A percentile compares a stretch with the other conserved stretches of the same genome.
Evolutionary conservation across 140 eudicot species (phyloP).

Genomic region (Senecio squalidus): DNA sequence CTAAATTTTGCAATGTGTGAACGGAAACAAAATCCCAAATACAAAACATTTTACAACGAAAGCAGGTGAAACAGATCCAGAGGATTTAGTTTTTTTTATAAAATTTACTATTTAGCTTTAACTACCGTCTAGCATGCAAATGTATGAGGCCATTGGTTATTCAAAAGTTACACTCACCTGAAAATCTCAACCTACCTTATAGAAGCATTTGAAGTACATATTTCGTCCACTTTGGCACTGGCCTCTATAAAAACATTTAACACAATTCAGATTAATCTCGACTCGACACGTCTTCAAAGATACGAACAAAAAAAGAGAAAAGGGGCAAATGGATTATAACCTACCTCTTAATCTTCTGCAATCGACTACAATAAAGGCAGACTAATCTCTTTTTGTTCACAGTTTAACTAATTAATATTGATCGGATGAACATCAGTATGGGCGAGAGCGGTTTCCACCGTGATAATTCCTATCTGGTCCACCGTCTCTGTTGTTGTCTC

Average conservation of each 20-base stretch:
- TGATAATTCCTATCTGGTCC: constrained; percentile 91
- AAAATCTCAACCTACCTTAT: constrained; percentile 72
- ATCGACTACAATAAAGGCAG: no score
- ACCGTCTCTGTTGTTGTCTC: constrained; percentile 79
- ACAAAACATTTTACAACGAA: neutral
- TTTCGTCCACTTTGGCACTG: constrained; percentile 53
- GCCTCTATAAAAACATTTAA: constrained; percentile 52
- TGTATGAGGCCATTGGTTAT: constrained; percentile 10
- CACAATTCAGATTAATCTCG: constrained; percentile 37
- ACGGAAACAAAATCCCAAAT: no score
- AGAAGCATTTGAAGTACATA: constrained; percentile 81
- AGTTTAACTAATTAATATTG: constrained; percentile 31
- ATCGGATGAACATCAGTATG: constrained; percentile 55
- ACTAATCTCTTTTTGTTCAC: no score
- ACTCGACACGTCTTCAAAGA: constrained; percentile 17
- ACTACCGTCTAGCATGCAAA: neutral
- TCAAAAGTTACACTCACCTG: constrained; percentile 81
- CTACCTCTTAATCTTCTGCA: no score
- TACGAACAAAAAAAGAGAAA: constrained; percentile 31
- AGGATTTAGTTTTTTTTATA: neutral
- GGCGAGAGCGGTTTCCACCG: constrained; percentile 95
- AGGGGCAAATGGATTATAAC: constrained; percentile 34
- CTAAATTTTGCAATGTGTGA: no score
- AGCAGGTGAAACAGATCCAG: neutral
- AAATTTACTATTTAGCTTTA: neutral